These are phyloP conservation scores for Symbiodinium natans DNA, from an alignment of 73 alveolate genomes.

Conservation along the genomic window DNA sequence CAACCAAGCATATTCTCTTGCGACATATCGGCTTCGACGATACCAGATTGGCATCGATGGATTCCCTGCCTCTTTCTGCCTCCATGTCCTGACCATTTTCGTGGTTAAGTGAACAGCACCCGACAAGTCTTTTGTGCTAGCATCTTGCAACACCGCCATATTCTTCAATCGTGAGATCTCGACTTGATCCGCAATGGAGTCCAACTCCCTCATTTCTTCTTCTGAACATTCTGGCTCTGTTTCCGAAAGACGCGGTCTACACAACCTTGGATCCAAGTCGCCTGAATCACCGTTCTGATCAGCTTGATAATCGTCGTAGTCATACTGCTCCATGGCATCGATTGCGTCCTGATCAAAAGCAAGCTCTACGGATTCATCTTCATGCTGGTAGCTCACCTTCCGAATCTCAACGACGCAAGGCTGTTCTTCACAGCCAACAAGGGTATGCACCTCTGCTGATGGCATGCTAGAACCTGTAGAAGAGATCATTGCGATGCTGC, in stretches of 20 bases:
- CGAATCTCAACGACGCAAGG: not conserved
- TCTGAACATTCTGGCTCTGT: not conserved
- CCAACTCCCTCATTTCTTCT: not conserved
- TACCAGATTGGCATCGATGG: not conserved
- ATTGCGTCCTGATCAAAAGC: not conserved
- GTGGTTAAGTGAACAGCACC: not conserved
- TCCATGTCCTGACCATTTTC: constrained; percentile 12
- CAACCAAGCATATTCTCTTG: constrained; percentile 16
- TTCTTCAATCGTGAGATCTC: not conserved
- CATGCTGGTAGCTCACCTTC: not conserved
- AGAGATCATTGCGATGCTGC: not conserved
- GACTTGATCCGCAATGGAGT: not conserved
- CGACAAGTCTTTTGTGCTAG: not conserved
- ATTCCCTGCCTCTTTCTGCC: not conserved
- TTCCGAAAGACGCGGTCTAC: not conserved
- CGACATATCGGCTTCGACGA: constrained; percentile 22
- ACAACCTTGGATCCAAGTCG: not conserved
- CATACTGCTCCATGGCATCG: not conserved
- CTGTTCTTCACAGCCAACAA: not conserved
- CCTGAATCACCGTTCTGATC: not conserved
- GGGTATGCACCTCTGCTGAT: not conserved
- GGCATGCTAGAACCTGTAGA: not conserved
- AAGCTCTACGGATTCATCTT: not conserved
- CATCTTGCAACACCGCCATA: not conserved
- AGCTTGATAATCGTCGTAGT: not conserved